Conservation (phyloP, 805 yeast genomes). For the Teunomyces lycoperdinae region DNA sequence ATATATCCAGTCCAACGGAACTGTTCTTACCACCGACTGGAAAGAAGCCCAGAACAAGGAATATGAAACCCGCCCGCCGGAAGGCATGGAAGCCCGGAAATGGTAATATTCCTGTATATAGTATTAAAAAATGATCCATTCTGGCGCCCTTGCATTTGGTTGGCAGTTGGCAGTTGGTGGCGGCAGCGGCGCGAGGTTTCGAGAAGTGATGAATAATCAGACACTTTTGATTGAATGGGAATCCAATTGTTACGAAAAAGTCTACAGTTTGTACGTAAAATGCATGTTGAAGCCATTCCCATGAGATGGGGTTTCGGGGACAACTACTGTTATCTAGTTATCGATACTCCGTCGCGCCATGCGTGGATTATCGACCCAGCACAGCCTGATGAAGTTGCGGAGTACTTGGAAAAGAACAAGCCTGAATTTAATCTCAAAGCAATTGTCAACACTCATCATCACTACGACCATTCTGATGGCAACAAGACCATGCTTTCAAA, state of each 20-base stretch:
- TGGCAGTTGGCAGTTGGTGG: no score
- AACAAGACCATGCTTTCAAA: slow-evolving; percentile 47
- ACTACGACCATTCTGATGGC: slow-evolving; percentile 92
- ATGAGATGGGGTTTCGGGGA: slow-evolving; percentile 97
- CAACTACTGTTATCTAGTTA: slow-evolving; percentile 79
- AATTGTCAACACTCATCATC: slow-evolving; percentile 95
- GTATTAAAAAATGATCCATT: background rate
- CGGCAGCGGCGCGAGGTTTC: background rate
- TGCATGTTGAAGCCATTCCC: slow-evolving; percentile 81
- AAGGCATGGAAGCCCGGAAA: slow-evolving; percentile 60
- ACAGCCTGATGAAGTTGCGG: slow-evolving; percentile 60
- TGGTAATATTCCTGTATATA: slow-evolving; percentile 30
- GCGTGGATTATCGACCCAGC: slow-evolving; percentile 95
- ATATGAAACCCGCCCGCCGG: slow-evolving; percentile 72
- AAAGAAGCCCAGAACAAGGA: slow-evolving; percentile 66
- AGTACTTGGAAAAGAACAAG: slow-evolving; percentile 43
- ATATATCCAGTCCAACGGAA: slow-evolving; percentile 89
- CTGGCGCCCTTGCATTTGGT: background rate
- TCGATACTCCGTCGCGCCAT: slow-evolving; percentile 61
- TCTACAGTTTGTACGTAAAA: slow-evolving; percentile 36
- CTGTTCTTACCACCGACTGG: slow-evolving; percentile 93
- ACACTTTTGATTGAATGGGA: background rate
- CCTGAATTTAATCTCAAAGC: slow-evolving; percentile 56
- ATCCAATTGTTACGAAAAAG: background rate
- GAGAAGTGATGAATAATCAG: background rate